Evolutionary conservation across 768 basidiomycete species (phyloP).

Genomic region (Hericium alpestre): DNA sequence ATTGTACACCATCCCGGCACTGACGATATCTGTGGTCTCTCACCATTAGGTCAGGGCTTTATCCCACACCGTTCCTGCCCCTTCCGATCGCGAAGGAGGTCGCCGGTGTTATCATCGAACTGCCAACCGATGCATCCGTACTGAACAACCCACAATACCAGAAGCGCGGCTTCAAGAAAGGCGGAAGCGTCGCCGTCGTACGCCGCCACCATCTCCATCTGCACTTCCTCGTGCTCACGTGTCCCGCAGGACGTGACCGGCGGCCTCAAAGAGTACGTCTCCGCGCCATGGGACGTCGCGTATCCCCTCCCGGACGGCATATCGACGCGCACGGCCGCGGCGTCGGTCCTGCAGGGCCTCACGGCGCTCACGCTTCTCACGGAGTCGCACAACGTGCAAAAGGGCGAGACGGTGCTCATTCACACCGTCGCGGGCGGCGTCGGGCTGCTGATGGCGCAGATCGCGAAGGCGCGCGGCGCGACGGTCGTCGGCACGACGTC

Average conservation of each 20-base stretch:
- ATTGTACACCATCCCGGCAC: background rate
- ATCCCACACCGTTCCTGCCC: slow-evolving; percentile 48
- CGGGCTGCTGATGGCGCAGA: slow-evolving; percentile 57
- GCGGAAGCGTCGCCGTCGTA: slow-evolving; percentile 67
- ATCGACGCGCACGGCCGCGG: slow-evolving; percentile 53
- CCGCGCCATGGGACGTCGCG: slow-evolving; percentile 46
- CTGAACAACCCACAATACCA: slow-evolving; percentile 54
- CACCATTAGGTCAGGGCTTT: slow-evolving; percentile 45
- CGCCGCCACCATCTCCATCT: slow-evolving; percentile 13
- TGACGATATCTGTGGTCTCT: background rate
- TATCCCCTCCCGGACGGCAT: slow-evolving; percentile 57
- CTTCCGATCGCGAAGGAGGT: slow-evolving; percentile 68
- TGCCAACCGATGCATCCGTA: slow-evolving; percentile 58
- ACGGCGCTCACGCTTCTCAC: slow-evolving; percentile 71
- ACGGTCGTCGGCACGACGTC: slow-evolving; percentile 92
- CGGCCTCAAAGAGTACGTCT: slow-evolving; percentile 63
- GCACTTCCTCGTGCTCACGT: background rate
- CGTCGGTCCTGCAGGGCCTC: slow-evolving; percentile 61
- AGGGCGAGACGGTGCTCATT: slow-evolving; percentile 69
- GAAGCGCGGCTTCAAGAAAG: slow-evolving; percentile 52
- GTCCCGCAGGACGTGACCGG: slow-evolving; percentile 32
- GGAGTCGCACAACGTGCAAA: slow-evolving; percentile 78
- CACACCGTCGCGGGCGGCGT: slow-evolving; percentile 91
- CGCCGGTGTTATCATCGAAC: slow-evolving; percentile 61
- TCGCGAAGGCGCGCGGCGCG: slow-evolving; percentile 65